Conservation (phyloP, 169 alveolate species). For the Plasmodium gonderi region DNA sequence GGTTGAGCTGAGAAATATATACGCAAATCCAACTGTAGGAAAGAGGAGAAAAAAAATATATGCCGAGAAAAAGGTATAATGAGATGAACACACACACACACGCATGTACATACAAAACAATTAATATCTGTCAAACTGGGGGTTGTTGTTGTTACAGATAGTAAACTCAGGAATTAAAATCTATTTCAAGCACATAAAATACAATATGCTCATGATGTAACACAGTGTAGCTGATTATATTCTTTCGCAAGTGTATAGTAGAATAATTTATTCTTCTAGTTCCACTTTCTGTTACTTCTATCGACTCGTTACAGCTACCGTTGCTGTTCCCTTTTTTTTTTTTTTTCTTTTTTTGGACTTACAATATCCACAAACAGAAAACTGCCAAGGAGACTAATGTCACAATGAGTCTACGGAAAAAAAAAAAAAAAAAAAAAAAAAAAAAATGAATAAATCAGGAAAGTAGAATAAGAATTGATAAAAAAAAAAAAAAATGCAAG, state of each 20-base stretch:
- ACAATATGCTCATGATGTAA: background rate
- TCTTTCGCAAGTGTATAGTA: background rate
- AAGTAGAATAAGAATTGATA: background rate
- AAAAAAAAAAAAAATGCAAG: background rate
- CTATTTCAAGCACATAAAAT: no score
- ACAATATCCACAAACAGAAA: conserved; percentile 73
- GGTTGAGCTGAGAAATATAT: conserved; percentile 62
- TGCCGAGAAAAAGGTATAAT: background rate
- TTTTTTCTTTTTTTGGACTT: no score
- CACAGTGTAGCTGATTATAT: background rate
- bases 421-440: background rate
- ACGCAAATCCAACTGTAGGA: conserved; percentile 68
- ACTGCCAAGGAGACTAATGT: conserved; percentile 68
- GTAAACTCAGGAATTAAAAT: no score
- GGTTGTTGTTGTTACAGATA: no score
- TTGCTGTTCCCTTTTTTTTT: background rate
- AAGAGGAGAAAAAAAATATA: background rate
- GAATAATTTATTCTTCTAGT: no score
- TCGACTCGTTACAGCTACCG: no score
- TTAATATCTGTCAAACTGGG: no score
- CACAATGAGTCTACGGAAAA: conserved; percentile 20
- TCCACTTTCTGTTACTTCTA: no score
- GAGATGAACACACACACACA: no score
- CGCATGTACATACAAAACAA: no score
- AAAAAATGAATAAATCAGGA: background rate